A percentile compares a stretch with the other conserved stretches of the same genome.
Evolutionary conservation across 2,329 filamentous ascomycete genomes (phyloP).

Genomic region (Paracamarosporium sp.): DNA sequence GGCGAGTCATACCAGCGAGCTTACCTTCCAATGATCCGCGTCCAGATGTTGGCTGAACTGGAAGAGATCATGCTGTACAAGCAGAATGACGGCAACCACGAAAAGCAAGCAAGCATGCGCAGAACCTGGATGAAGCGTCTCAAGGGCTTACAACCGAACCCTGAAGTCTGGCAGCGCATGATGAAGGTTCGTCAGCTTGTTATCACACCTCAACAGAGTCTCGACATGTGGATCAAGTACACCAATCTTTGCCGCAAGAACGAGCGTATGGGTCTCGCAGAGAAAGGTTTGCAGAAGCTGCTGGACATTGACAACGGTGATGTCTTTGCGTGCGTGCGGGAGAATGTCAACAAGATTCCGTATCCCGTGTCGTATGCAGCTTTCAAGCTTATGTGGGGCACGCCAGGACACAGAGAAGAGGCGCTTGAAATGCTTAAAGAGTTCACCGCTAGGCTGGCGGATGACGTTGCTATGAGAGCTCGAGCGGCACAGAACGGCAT

Average conservation of each 20-base stretch:
- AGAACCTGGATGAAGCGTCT: slow-evolving; percentile 95
- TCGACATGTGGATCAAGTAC: slow-evolving; percentile 99
- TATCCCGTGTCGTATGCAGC: slow-evolving; percentile 95
- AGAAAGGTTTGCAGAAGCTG: slow-evolving; percentile 92
- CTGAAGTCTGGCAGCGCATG: slow-evolving; percentile 99
- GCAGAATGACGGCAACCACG: slow-evolving; percentile 77
- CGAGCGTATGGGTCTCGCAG: slow-evolving; percentile 88
- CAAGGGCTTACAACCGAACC: slow-evolving; percentile 93
- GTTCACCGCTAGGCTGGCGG: slow-evolving; percentile 66
- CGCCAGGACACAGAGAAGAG: slow-evolving; percentile 49
- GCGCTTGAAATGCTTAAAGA: slow-evolving; percentile 65
- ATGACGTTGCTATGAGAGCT: slow-evolving; percentile 59
- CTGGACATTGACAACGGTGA: slow-evolving; percentile 58
- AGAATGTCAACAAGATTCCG: slow-evolving; percentile 56
- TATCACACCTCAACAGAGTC: slow-evolving; percentile 88
- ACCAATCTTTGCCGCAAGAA: slow-evolving; percentile 98
- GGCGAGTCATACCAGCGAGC: slow-evolving; percentile 98
- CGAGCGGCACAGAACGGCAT: slow-evolving; percentile 45
- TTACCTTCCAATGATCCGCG: slow-evolving; percentile 96
- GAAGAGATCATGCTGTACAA: slow-evolving; percentile 99
- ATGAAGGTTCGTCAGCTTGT: slow-evolving; percentile 92
- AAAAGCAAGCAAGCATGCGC: slow-evolving; percentile 89
- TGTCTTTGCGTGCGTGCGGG: slow-evolving; percentile 42
- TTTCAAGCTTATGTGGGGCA: slow-evolving; percentile 95
- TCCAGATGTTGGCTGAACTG: slow-evolving; percentile 98